A percentile compares a stretch with the other conserved stretches of the same genome.
Evolutionary conservation across 768 basidiomycete genomes (phyloP).

Genomic region (Leucosporidium scottii): DNA sequence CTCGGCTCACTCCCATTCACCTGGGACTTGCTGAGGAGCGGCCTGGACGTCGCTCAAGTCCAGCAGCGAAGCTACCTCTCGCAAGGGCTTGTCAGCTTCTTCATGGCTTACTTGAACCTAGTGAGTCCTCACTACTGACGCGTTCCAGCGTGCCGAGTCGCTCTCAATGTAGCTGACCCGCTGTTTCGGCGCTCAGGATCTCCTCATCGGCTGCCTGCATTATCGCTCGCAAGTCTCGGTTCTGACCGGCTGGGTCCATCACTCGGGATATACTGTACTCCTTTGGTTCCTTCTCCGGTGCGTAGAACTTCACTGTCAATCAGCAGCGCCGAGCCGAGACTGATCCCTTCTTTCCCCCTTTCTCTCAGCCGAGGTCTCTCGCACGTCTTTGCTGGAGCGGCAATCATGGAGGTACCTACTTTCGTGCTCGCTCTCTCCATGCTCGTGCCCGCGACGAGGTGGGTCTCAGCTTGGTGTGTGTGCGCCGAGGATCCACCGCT

Average conservation of each 20-base stretch:
- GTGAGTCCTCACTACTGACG: not conserved
- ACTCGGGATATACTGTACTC: not conserved
- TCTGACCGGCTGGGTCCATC: slow-evolving; percentile 1
- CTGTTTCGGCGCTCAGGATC: not conserved
- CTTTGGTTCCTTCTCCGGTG: not conserved
- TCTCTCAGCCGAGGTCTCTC: not conserved
- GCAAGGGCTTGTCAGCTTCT: not conserved
- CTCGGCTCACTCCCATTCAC: not conserved
- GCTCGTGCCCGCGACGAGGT: not conserved
- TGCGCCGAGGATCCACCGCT: no score
- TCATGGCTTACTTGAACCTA: not conserved
- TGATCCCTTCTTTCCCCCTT: no score
- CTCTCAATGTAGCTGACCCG: not conserved
- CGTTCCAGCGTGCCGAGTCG: no score
- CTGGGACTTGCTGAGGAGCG: not conserved
- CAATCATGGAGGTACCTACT: slow-evolving; percentile 3
- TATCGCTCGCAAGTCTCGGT: not conserved
- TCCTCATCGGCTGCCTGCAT: not conserved
- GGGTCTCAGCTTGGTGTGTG: no score
- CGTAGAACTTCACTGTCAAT: not conserved
- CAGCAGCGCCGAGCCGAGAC: no score
- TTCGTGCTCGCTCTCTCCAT: not conserved
- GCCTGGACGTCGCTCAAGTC: not conserved
- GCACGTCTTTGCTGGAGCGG: not conserved
- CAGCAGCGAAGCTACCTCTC: not conserved